These are phyloP conservation scores for Sclerotinia borealis DNA, from an alignment of 2,329 filamentous ascomycete species.

Conservation along the genomic window DNA sequence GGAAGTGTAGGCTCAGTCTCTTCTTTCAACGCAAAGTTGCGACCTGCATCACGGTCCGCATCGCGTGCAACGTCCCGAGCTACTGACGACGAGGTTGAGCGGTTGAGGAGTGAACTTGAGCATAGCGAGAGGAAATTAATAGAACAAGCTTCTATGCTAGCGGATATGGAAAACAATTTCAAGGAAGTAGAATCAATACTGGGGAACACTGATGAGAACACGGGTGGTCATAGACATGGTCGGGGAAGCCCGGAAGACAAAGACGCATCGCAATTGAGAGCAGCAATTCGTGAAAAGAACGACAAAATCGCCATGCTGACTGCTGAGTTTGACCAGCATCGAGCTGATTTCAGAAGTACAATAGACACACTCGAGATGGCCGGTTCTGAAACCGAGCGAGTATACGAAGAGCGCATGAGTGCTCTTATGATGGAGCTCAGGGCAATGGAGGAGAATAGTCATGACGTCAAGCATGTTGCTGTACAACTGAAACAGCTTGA, in stretches of 20 bases:
- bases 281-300: constrained; percentile 88
- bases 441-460: constrained; percentile 73
- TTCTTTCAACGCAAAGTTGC: constrained; percentile 47
- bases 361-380: constrained; percentile 96
- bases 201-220: constrained; percentile 43
- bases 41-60: constrained; percentile 37
- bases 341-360: constrained; percentile 92
- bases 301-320: constrained; percentile 93
- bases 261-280: constrained; percentile 70
- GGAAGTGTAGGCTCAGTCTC: constrained; percentile 49
- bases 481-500: constrained; percentile 90
- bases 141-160: constrained; percentile 74
- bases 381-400: constrained; percentile 88
- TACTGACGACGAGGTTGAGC: constrained; percentile 67
- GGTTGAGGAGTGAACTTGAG: constrained; percentile 66
- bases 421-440: constrained; percentile 77
- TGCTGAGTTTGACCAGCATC: constrained; percentile 87
- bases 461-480: constrained; percentile 89
- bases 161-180: constrained; percentile 85
- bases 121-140: constrained; percentile 83
- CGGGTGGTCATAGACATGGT: constrained; percentile 39
- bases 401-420: constrained; percentile 90
- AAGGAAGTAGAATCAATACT: constrained; percentile 75
- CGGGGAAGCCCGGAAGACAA: constrained; percentile 55
- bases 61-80: constrained; percentile 35